phyloP scores from a whole-genome alignment of 164 flowering plant genomes.

The Aristolochia fimbriata region DNA sequence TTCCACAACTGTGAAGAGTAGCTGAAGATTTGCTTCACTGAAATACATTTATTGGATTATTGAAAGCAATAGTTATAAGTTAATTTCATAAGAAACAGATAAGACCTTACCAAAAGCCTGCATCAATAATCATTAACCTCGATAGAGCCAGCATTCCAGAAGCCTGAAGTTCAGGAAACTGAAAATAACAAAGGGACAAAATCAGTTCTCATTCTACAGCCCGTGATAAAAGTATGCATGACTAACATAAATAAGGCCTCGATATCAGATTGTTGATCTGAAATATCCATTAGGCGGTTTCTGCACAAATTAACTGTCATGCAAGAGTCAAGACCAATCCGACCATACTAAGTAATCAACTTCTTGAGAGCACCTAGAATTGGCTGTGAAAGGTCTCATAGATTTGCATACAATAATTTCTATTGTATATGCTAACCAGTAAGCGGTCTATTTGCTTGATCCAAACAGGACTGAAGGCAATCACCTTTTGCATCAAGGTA shows the following conservation, averaged over 20 bases:
- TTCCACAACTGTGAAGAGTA: conserved; percentile 92
- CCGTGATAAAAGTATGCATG: no score
- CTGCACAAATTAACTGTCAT: no score
- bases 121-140: conserved; percentile 87
- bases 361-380: no score
- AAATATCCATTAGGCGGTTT: no score
- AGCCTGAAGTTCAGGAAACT: conserved; percentile 86
- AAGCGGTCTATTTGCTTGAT: background rate
- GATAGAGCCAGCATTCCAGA: conserved; percentile 93
- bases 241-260: no score
- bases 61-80: background rate
- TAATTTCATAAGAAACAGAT: background rate
- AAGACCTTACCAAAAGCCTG: conserved; percentile 66
- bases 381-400: no score
- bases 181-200: conserved; percentile 7
- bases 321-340: no score
- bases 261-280: no score
- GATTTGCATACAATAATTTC: no score
- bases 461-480: conserved; percentile 4
- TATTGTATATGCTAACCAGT: background rate
- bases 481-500: conserved; percentile 79
- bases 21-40: conserved; percentile 94
- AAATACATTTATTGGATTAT: conserved; percentile 14
- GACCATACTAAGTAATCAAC: no score
- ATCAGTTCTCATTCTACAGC: background rate